A percentile compares a stretch with the other conserved stretches of the same genome.
Evolutionary conservation across 2,329 filamentous ascomycete species (phyloP).

Genomic region (Fusarium poae): DNA sequence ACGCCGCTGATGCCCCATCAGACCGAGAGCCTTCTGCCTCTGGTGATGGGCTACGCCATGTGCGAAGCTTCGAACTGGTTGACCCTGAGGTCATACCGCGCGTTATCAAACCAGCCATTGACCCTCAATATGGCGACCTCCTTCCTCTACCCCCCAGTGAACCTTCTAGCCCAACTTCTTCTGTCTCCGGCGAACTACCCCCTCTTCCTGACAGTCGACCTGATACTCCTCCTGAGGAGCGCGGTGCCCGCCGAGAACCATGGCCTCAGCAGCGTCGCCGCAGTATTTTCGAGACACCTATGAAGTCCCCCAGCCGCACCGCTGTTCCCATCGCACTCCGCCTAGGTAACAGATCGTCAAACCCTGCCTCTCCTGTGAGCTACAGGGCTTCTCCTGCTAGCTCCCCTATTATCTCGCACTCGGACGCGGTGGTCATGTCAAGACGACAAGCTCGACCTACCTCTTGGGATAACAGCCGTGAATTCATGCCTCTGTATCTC

Average conservation of each 20-base stretch:
- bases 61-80: slow-evolving; percentile 55
- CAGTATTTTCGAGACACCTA: slow-evolving; percentile 62
- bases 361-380: slow-evolving; percentile 59
- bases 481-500: slow-evolving; percentile 86
- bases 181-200: slow-evolving; percentile 59
- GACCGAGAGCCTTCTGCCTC: slow-evolving; percentile 54
- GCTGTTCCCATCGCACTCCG: slow-evolving; percentile 70
- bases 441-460: slow-evolving; percentile 64
- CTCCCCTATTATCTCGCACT: slow-evolving; percentile 51
- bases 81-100: slow-evolving; percentile 71
- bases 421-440: slow-evolving; percentile 51
- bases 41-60: slow-evolving; percentile 42
- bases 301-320: slow-evolving; percentile 67
- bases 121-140: slow-evolving; percentile 74
- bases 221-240: slow-evolving; percentile 66
- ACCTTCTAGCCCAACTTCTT: slow-evolving; percentile 62
- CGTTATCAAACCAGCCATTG: slow-evolving; percentile 73
- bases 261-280: slow-evolving; percentile 62
- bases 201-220: slow-evolving; percentile 71
- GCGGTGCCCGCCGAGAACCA: slow-evolving; percentile 56
- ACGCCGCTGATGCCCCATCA: slow-evolving; percentile 61
- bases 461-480: slow-evolving; percentile 73
- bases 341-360: slow-evolving; percentile 60
- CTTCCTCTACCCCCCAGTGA: slow-evolving; percentile 73
- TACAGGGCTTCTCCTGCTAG: slow-evolving; percentile 57